phyloP scores from a whole-genome alignment of 2,329 filamentous ascomycete genomes.

The Madurella fahalii region DNA sequence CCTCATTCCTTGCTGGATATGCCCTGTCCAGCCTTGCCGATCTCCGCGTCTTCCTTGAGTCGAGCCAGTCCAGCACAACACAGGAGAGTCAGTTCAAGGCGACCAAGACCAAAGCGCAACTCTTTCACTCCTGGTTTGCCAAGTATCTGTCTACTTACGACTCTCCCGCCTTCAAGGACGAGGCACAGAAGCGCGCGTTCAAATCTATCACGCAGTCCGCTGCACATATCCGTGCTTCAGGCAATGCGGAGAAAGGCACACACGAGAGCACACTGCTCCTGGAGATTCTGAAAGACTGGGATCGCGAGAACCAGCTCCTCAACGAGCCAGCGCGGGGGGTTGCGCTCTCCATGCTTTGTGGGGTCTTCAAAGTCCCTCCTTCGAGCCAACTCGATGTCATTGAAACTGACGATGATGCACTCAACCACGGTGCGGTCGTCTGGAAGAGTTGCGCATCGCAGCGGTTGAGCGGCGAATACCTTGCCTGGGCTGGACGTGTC shows the following conservation, averaged over 20 bases:
- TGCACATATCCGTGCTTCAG: conserved; percentile 60
- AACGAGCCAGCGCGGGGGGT: conserved; percentile 65
- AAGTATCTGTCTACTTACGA: conserved; percentile 62
- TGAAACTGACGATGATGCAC: conserved; percentile 60
- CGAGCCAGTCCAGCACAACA: conserved; percentile 72
- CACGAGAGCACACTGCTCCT: conserved; percentile 76
- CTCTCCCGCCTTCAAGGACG: conserved; percentile 48
- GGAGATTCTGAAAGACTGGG: conserved; percentile 73
- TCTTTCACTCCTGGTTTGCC: conserved; percentile 76
- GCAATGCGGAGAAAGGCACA: conserved; percentile 64
- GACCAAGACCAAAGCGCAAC: conserved; percentile 70
- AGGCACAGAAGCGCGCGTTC: conserved; percentile 54
- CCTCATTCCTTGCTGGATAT: conserved; percentile 78
- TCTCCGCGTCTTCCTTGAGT: conserved; percentile 69
- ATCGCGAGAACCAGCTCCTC: conserved; percentile 58
- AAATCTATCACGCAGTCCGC: conserved; percentile 65
- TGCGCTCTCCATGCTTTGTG: conserved; percentile 69
- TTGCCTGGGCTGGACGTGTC: conserved; percentile 80
- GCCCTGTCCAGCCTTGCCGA: conserved; percentile 75
- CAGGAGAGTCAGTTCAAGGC: conserved; percentile 78
- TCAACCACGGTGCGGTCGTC: conserved; percentile 59
- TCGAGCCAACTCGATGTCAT: conserved; percentile 63
- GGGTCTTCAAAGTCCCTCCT: conserved; percentile 62
- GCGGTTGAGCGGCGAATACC: conserved; percentile 62
- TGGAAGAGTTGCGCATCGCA: conserved; percentile 72